These are phyloP conservation scores for Leccinum aurantiacum DNA, from an alignment of 768 basidiomycete genomes.

Conservation along the genomic window DNA sequence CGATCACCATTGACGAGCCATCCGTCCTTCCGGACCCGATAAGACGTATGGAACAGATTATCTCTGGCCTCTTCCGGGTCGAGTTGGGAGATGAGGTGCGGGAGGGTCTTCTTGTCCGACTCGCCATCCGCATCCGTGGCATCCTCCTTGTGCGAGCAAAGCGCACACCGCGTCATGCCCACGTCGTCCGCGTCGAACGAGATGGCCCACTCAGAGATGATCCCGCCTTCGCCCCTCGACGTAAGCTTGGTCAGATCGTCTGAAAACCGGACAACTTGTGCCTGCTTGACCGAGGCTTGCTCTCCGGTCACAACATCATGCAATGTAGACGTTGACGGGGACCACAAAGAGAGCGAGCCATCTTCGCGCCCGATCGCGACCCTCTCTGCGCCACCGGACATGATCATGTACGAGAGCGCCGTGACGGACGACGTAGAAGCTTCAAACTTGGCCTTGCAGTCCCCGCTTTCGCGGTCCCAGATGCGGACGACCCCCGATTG, in stretches of 20 bases:
- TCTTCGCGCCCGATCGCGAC: slow-evolving; percentile 23
- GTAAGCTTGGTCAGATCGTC: slow-evolving; percentile 4
- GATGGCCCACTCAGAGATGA: slow-evolving; percentile 8
- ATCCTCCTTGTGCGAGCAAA: not conserved
- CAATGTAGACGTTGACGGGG: slow-evolving; percentile 11
- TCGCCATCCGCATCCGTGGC: not conserved
- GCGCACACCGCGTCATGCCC: not conserved
- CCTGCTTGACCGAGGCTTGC: slow-evolving; percentile 5
- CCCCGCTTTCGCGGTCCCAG: slow-evolving; percentile 21
- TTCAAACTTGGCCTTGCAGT: slow-evolving; percentile 9
- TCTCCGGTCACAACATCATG: slow-evolving; percentile 8
- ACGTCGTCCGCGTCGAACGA: slow-evolving; percentile 2
- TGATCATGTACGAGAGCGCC: slow-evolving; percentile 12
- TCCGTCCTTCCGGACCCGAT: slow-evolving; percentile 16
- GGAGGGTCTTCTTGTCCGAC: not conserved
- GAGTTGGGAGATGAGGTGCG: too few relatives aligned
- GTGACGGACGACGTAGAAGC: slow-evolving; percentile 14
- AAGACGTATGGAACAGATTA: slow-evolving; percentile 6
- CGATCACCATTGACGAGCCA: slow-evolving; percentile 10
- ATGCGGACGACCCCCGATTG: slow-evolving; percentile 13
- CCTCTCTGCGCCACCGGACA: not conserved
- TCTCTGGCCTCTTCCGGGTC: slow-evolving; percentile 1
- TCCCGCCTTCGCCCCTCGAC: slow-evolving; percentile 5
- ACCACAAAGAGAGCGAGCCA: slow-evolving; percentile 20
- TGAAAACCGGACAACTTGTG: slow-evolving; percentile 12